Evolutionary conservation across 75 land plant species (phyloP), one percentile per base, ranked within the genome.

Genomic region (Pinus tabuliformis): DNA sequence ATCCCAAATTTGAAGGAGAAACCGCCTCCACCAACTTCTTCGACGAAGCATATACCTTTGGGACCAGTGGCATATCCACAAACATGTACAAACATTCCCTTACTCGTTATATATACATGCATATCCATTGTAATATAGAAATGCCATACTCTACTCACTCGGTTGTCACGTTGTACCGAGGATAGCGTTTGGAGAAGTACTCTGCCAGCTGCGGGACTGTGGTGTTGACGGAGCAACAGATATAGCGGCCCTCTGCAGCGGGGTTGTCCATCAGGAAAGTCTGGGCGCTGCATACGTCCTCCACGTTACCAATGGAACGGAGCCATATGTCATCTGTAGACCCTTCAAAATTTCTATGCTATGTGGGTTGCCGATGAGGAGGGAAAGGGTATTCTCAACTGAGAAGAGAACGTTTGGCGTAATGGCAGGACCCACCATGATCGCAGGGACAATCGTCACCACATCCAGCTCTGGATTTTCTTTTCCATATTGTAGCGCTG

Each of bases 371-470:
- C 21, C 71, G 1, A 78, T 78, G n/a, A 78, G 5, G 18, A 56
- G 78, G 5, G 85, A 45, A 11, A 72, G 15, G 1, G 73, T 18
- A 0, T 15, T 2, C 4, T 1, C 28, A 56, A 78, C 15, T 57
- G 65, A 58, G 1, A 0, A 0, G 0, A 78, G 70, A 2, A 59
- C 20, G 7, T 13, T 57, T 5, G 83, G 36, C 0, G 71, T 74
- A 59, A 89, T 76, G 65, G 87, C 83, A 6, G 80, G 77, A 11
- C 91, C 91, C 9, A 59, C 84, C 17, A 87, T 83, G 3, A 86
- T 84, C 0, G 78, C 58, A 45, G 89, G 81, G 22, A 82, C 80
- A 1, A 89, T 80, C n/a, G 83, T 82, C 7, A 89, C 84, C 58
- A 89, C 65, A 75, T 89, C 79, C 15, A 89, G 80, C 21, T 75